Conservation (phyloP, 106 monocot genomes). For the Cymbidium sinense region DNA sequence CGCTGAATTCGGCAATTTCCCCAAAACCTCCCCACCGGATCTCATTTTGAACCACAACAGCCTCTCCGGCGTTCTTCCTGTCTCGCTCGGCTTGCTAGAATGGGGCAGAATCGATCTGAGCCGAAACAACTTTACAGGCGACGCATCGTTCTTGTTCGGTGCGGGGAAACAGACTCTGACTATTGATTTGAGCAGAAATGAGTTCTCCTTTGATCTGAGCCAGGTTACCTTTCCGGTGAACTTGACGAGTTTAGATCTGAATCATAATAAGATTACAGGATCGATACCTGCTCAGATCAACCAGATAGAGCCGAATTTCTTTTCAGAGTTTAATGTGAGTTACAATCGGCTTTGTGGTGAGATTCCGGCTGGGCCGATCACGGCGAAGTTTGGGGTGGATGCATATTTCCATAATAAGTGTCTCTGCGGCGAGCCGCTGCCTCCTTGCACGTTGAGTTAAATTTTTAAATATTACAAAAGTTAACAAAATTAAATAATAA, state of each 20-base stretch:
- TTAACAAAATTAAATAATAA: too few relatives aligned
- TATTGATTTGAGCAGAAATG: conserved; percentile 37
- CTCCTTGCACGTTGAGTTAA: background rate
- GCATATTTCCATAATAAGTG: conserved; percentile 39
- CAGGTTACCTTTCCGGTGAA: conserved; percentile 23
- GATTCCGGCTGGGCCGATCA: conserved; percentile 26
- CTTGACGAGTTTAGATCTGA: conserved; percentile 14
- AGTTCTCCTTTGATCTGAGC: conserved; percentile 43
- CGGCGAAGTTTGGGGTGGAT: conserved; percentile 17
- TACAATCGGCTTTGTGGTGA: conserved; percentile 49
- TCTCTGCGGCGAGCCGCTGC: conserved; percentile 49
- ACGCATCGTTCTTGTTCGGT: conserved; percentile 43
- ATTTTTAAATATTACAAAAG: background rate
- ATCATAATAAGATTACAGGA: conserved; percentile 15
- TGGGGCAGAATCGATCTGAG: conserved; percentile 28
- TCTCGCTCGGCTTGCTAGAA: conserved; percentile 3
- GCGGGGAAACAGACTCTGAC: conserved; percentile 9
- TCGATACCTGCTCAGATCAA: conserved; percentile 14
- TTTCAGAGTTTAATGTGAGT: conserved; percentile 35
- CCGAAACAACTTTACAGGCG: conserved; percentile 40
- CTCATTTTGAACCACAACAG: conserved; percentile 36
- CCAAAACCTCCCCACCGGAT: background rate
- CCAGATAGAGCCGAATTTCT: conserved; percentile 5
- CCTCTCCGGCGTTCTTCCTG: conserved; percentile 38
- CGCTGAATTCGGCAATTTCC: conserved; percentile 12